phyloP scores from a whole-genome alignment of 441 rosid species.

The Bocquillonia castaneifolia region DNA sequence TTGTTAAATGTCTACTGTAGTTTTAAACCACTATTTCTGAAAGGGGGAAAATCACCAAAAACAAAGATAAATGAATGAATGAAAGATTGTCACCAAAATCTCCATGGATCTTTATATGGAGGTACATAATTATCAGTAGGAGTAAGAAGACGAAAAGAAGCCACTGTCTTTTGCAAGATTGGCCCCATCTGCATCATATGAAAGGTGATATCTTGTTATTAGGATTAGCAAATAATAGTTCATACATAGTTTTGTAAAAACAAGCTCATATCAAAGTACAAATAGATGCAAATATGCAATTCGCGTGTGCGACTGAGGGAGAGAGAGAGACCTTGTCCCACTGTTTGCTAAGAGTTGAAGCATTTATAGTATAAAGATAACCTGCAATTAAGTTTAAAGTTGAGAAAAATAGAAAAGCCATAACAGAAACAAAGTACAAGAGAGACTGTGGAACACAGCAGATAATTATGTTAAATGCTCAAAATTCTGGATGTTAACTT shows the following conservation, averaged over 20 bases:
- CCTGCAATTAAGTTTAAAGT: conserved; percentile 44
- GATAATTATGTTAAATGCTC: not conserved
- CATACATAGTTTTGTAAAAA: not conserved
- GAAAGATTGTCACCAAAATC: conserved; percentile 66
- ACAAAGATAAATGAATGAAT: not conserved
- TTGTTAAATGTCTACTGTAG: not conserved
- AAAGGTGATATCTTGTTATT: conserved; percentile 9
- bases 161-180: conserved; percentile 51
- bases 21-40: not conserved
- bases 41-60: no score
- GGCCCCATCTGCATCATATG: conserved; percentile 72
- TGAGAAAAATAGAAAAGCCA: not conserved
- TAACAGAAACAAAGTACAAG: not conserved
- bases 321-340: conserved; percentile 60
- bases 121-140: conserved; percentile 76
- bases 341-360: conserved; percentile 79
- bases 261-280: not conserved
- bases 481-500: not conserved
- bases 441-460: not conserved
- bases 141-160: conserved; percentile 71
- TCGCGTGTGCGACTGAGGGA: not conserved
- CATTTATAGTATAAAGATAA: conserved; percentile 70
- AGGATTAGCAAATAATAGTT: not conserved
- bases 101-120: conserved; percentile 96
- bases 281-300: not conserved